Evolutionary conservation across 208 protist genomes (phyloP).

Genomic region (Lotmaria passim): DNA sequence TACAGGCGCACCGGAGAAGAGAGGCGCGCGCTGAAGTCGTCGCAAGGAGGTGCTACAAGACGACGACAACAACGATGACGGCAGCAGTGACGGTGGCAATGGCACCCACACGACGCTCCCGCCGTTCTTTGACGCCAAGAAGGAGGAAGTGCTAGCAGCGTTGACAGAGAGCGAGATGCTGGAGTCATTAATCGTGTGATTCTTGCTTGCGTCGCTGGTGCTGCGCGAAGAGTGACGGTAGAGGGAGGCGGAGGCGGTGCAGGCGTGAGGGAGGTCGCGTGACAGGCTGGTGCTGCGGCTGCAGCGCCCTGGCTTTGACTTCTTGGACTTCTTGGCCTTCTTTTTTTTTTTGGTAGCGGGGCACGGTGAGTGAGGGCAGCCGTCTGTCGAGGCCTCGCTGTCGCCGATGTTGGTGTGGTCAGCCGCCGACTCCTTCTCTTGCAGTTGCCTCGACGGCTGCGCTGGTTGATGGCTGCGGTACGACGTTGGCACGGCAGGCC

Average conservation of each 20-base stretch:
- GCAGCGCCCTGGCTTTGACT: neutral
- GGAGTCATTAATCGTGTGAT: neutral
- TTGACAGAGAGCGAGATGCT: too few species aligned
- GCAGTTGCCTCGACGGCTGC: neutral
- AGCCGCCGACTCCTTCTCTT: too few species aligned
- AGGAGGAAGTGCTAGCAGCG: too few species aligned
- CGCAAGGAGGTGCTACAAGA: too few species aligned
- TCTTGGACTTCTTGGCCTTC: conserved; percentile 8
- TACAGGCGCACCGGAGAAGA: too few species aligned
- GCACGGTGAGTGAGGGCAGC: neutral
- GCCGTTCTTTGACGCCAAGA: too few species aligned
- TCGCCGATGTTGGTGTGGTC: neutral
- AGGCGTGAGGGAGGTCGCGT: neutral
- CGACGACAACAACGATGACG: too few species aligned
- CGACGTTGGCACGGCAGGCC: neutral
- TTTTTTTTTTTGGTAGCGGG: neutral
- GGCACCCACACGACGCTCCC: too few species aligned
- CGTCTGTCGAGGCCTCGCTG: neutral
- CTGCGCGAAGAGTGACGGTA: neutral
- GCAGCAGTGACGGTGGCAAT: too few species aligned
- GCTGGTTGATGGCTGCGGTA: neutral
- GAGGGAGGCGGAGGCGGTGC: conserved; percentile 1
- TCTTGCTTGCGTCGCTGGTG: neutral
- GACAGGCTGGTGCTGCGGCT: conserved; percentile 7
- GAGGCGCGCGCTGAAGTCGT: too few species aligned